Evolutionary conservation across 139 green algal genomes (phyloP).

Genomic region (Mesotaenium endlicherianum): DNA sequence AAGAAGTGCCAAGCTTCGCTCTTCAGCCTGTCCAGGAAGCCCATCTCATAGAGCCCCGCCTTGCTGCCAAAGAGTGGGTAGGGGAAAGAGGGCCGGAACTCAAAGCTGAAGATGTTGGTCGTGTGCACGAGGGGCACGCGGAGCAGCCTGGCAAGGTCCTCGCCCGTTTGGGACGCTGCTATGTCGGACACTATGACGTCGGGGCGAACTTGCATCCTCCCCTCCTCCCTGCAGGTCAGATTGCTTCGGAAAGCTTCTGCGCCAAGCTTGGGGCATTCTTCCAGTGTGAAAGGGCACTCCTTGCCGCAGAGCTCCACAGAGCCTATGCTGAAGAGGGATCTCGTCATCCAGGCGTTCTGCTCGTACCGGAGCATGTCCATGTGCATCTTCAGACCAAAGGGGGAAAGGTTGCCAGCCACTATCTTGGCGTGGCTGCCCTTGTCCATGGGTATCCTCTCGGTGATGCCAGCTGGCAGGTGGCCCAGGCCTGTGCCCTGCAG

Average conservation of each 20-base stretch:
- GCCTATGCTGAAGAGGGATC: background rate
- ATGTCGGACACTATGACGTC: background rate
- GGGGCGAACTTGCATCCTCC: background rate
- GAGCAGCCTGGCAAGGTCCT: background rate
- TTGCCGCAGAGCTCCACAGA: background rate
- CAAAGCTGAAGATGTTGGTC: background rate
- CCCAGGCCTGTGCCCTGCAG: background rate
- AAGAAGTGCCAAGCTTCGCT: background rate
- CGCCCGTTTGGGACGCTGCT: background rate
- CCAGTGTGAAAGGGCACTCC: background rate
- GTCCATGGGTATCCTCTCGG: no score
- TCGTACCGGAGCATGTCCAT: background rate
- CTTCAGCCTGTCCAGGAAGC: background rate
- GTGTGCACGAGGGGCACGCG: background rate
- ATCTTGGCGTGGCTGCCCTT: background rate
- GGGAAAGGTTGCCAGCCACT: background rate
- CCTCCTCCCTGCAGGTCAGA: background rate
- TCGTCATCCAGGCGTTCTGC: background rate
- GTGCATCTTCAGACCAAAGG: background rate
- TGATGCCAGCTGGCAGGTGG: background rate
- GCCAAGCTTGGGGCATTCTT: background rate
- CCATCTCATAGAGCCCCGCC: constrained; percentile 1
- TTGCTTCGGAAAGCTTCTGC: background rate
- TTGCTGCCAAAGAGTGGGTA: background rate
- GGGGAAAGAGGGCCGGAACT: background rate